These are phyloP conservation scores for Colletotrichum trifolii DNA, from an alignment of 2,329 filamentous ascomycete genomes.

Conservation along the genomic window DNA sequence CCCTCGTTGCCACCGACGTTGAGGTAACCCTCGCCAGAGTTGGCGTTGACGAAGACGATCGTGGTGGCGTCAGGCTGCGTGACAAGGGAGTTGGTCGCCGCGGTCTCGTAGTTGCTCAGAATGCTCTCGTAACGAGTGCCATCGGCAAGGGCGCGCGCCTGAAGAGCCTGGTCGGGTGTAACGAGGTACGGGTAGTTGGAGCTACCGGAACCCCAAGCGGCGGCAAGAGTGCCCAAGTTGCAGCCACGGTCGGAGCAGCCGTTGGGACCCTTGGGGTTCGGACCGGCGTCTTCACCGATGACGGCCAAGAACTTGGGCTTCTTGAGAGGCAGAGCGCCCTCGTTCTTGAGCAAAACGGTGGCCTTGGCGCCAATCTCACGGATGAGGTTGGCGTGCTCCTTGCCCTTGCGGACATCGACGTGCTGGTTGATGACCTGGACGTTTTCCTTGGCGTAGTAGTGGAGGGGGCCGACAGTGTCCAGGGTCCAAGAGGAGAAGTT, in stretches of 20 bases:
- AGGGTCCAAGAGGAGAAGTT: conserved; percentile 92
- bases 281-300: conserved; percentile 85
- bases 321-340: conserved; percentile 78
- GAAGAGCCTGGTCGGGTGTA: conserved; percentile 78
- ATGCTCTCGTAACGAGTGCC: conserved; percentile 72
- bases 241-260: conserved; percentile 77
- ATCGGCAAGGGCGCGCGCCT: conserved; percentile 69
- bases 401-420: conserved; percentile 81
- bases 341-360: conserved; percentile 91
- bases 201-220: conserved; percentile 84
- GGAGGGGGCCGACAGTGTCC: conserved; percentile 77
- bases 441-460: conserved; percentile 70
- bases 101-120: conserved; percentile 71
- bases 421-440: conserved; percentile 80
- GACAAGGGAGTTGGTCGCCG: conserved; percentile 70
- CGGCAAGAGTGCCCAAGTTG: conserved; percentile 71
- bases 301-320: conserved; percentile 80
- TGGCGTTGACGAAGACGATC: conserved; percentile 90
- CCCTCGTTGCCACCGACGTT: conserved; percentile 84
- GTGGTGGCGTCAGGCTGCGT: conserved; percentile 73
- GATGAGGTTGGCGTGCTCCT: conserved; percentile 73
- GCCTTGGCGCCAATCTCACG: conserved; percentile 82
- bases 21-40: conserved; percentile 90
- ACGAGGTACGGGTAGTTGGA: conserved; percentile 81
- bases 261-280: conserved; percentile 81